phyloP scores from a whole-genome alignment of 768 basidiomycete species.

The Amanita phalloides region DNA sequence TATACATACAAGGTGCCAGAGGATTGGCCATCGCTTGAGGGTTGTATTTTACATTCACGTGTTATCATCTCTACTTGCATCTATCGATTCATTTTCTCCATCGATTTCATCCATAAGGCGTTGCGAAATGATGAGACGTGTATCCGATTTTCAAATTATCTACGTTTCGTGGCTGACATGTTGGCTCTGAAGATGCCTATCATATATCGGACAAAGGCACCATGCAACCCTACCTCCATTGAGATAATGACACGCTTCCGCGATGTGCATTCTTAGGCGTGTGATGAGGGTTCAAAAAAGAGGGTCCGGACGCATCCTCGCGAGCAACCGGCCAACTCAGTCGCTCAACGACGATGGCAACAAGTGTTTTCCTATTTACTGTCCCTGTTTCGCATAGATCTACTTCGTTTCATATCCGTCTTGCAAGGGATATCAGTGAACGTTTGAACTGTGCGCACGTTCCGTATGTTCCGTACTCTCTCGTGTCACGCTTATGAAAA shows the following conservation, averaged over 20 bases:
- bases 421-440: no score
- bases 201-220: background rate
- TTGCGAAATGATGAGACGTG: background rate
- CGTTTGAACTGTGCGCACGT: no score
- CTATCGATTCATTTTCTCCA: background rate
- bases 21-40: background rate
- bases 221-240: background rate
- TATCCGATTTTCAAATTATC: background rate
- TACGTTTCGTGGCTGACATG: background rate
- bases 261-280: background rate
- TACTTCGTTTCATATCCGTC: no score
- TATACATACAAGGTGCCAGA: background rate
- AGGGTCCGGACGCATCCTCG: background rate
- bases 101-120: background rate
- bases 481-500: no score
- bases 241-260: background rate
- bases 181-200: no score
- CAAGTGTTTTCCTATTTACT: no score
- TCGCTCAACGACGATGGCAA: no score
- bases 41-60: slow-evolving; percentile 1
- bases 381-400: no score
- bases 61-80: background rate
- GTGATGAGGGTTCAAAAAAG: slow-evolving; percentile 4
- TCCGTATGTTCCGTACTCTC: no score
- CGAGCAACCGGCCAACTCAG: no score